These are phyloP conservation scores for Lasiosphaeriaceae sp. DNA, from an alignment of 495 filamentous ascomycete genomes.

Conservation along the genomic window DNA sequence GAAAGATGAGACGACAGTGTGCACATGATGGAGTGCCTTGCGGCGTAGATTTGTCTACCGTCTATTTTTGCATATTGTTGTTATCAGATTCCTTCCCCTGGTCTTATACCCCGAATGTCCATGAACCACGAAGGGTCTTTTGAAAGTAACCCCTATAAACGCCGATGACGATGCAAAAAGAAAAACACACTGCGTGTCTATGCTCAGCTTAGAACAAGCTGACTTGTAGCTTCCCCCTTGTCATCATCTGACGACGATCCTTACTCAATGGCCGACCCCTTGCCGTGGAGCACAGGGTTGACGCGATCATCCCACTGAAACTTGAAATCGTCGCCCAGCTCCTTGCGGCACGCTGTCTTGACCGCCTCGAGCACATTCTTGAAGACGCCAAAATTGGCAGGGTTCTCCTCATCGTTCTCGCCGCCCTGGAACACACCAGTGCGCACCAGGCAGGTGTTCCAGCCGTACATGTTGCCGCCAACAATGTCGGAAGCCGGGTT, in stretches of 20 bases:
- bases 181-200: no score
- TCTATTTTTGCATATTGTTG: no score
- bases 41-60: no score
- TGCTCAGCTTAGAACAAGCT: no score
- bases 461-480: slow-evolving; percentile 77
- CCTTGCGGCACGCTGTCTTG: slow-evolving; percentile 89
- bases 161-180: no score
- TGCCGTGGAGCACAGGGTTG: slow-evolving; percentile 61
- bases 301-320: slow-evolving; percentile 47
- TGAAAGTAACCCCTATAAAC: no score
- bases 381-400: slow-evolving; percentile 89
- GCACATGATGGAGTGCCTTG: no score
- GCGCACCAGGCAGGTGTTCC: slow-evolving; percentile 82
- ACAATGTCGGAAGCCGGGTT: slow-evolving; percentile 77
- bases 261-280: slow-evolving; percentile 51
- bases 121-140: no score
- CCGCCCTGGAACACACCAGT: slow-evolving; percentile 53
- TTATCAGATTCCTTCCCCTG: no score
- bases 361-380: slow-evolving; percentile 80
- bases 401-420: slow-evolving; percentile 88
- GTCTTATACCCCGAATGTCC: no score
- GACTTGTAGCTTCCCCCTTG: no score
- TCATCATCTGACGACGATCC: neutral
- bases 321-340: slow-evolving; percentile 60
- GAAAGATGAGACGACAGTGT: no score